These are phyloP conservation scores for Epichloe bromicola DNA, from an alignment of 2,329 filamentous ascomycete species.

Conservation along the genomic window DNA sequence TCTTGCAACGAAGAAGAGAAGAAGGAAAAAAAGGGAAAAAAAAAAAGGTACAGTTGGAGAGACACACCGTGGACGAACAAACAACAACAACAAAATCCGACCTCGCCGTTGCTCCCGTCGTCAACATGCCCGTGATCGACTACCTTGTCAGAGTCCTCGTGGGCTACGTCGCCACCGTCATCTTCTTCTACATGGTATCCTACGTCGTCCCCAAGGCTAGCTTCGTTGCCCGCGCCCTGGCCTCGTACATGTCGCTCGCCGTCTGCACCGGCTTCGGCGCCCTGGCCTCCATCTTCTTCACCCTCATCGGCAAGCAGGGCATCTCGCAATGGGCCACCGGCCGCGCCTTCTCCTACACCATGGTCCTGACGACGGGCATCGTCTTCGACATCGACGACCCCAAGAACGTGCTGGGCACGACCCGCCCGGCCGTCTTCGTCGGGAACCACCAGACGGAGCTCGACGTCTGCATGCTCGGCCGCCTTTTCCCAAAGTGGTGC, in stretches of 20 bases:
- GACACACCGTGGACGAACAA: not conserved
- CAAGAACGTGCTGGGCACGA: conserved; percentile 45
- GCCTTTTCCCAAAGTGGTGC: conserved; percentile 82
- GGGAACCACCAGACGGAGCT: conserved; percentile 95
- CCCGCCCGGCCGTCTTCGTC: conserved; percentile 77
- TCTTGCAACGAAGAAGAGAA: not conserved
- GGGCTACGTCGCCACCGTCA: conserved; percentile 37
- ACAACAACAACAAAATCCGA: not conserved
- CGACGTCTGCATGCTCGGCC: conserved; percentile 82
- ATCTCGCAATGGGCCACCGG: conserved; percentile 77
- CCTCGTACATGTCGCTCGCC: conserved; percentile 50
- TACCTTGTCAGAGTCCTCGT: conserved; percentile 33
- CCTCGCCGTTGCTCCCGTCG: not conserved
- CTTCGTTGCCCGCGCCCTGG: conserved; percentile 57
- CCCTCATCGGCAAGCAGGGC: conserved; percentile 56
- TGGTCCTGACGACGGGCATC: conserved; percentile 64
- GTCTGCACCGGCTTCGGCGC: conserved; percentile 60
- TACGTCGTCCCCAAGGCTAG: conserved; percentile 43
- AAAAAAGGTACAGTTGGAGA: not conserved
- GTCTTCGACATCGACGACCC: conserved; percentile 62
- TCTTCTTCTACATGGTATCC: conserved; percentile 50
- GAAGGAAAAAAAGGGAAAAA: not conserved
- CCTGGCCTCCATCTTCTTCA: conserved; percentile 57
- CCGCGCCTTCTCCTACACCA: conserved; percentile 66
- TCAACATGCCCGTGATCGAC: conserved; percentile 15